These are phyloP conservation scores for Penicillium coprophilum DNA, from an alignment of 495 filamentous ascomycete genomes.

Conservation along the genomic window DNA sequence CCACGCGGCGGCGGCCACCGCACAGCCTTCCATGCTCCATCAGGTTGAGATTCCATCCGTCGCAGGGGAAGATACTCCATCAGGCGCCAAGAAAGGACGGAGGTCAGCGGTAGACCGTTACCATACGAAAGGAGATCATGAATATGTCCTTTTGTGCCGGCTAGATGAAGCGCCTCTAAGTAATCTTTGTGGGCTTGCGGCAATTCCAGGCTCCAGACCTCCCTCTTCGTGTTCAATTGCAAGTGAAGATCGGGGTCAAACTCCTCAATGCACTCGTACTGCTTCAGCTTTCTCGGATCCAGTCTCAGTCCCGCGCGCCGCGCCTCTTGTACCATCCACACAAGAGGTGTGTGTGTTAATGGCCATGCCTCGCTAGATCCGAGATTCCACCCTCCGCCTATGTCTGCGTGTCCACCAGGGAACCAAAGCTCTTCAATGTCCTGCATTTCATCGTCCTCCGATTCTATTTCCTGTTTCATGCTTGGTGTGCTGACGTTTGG, in stretches of 20 bases:
- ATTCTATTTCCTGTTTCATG: not conserved
- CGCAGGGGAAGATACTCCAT: slow-evolving; percentile 77
- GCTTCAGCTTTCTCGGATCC: slow-evolving; percentile 56
- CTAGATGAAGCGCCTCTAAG: slow-evolving; percentile 20
- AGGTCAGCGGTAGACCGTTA: slow-evolving; percentile 49
- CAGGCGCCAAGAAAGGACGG: slow-evolving; percentile 64
- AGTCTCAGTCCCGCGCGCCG: slow-evolving; percentile 64
- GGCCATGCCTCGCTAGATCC: slow-evolving; percentile 45
- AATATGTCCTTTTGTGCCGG: slow-evolving; percentile 55
- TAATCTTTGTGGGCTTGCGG: not conserved
- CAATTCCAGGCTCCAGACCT: not conserved
- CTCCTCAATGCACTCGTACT: slow-evolving; percentile 51
- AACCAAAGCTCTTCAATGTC: slow-evolving; percentile 44
- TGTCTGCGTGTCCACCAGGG: slow-evolving; percentile 42
- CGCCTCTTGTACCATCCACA: slow-evolving; percentile 75
- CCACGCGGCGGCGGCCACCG: slow-evolving; percentile 25
- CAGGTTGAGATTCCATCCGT: slow-evolving; percentile 62
- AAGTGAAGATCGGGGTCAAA: not conserved
- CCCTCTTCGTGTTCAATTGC: not conserved
- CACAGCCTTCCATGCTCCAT: slow-evolving; percentile 21
- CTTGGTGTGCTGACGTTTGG: not conserved
- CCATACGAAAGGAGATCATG: slow-evolving; percentile 65
- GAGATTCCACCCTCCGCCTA: slow-evolving; percentile 38
- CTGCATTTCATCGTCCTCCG: slow-evolving; percentile 12
- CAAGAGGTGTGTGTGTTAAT: slow-evolving; percentile 64